Conservation (phyloP, 305 asterid genomes). For the Fraxinus xanthoxyloides region DNA sequence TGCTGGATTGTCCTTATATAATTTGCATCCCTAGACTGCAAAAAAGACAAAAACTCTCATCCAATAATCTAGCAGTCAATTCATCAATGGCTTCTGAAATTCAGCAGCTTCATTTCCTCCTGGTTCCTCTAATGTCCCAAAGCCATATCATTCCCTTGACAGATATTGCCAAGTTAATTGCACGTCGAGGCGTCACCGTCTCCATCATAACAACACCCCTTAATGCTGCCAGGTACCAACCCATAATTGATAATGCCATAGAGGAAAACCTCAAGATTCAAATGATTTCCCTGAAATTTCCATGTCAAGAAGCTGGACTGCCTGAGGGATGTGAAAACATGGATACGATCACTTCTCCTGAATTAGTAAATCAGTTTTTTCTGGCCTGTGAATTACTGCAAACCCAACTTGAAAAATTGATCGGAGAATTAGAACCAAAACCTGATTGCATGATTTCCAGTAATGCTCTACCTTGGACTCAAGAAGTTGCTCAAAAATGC, state of each 20-base stretch:
- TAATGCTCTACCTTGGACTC: slow-evolving; percentile 52
- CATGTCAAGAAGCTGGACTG: slow-evolving; percentile 54
- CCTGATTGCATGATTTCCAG: slow-evolving; percentile 60
- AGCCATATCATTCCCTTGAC: slow-evolving; percentile 53
- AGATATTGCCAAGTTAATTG: slow-evolving; percentile 42
- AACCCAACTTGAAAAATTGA: slow-evolving; percentile 43
- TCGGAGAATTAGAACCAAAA: slow-evolving; percentile 24
- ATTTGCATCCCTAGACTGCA: neutral
- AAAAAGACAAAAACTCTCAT: neutral
- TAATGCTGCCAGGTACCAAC: slow-evolving; percentile 33
- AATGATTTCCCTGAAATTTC: slow-evolving; percentile 57
- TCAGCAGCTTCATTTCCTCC: slow-evolving; percentile 36
- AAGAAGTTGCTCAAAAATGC: slow-evolving; percentile 32
- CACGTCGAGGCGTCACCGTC: slow-evolving; percentile 34
- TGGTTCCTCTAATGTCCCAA: slow-evolving; percentile 44
- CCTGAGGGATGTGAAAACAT: slow-evolving; percentile 66
- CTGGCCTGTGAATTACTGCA: slow-evolving; percentile 45
- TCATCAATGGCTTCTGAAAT: neutral
- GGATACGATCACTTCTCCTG: slow-evolving; percentile 59
- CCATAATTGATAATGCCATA: slow-evolving; percentile 31
- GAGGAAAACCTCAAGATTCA: slow-evolving; percentile 33
- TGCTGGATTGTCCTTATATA: neutral
- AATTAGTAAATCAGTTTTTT: slow-evolving; percentile 53
- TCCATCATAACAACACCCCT: slow-evolving; percentile 47
- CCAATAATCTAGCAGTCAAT: neutral